Percentiles rank a stretch among this genome's conserved stretches.
phyloP scores from a whole-genome alignment of 768 basidiomycete genomes.

The Lactarius tabidus region DNA sequence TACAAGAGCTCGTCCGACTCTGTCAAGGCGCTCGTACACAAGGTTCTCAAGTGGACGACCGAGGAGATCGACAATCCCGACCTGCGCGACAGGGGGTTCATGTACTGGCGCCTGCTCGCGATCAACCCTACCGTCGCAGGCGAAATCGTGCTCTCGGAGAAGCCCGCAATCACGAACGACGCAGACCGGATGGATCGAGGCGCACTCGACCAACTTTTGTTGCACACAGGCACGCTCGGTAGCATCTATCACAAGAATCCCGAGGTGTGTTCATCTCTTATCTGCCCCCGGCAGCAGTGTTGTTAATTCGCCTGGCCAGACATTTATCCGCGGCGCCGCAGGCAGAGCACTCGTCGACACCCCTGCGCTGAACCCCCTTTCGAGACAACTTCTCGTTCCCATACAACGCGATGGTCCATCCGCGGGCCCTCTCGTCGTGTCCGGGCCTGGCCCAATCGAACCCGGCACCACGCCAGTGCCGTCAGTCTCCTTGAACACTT shows the following conservation, averaged over 20 bases:
- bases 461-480: constrained; percentile 33
- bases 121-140: constrained; percentile 86
- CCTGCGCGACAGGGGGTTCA: constrained; percentile 93
- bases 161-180: constrained; percentile 96
- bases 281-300: neutral
- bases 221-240: constrained; percentile 91
- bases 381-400: constrained; percentile 66
- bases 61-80: constrained; percentile 99
- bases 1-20: constrained; percentile 80
- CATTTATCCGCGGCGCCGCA: constrained; percentile 87
- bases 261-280: constrained; percentile 52
- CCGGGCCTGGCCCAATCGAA: constrained; percentile 63
- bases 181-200: constrained; percentile 97
- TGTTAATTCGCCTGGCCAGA: constrained; percentile 42
- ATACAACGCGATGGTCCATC: constrained; percentile 49
- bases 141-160: constrained; percentile 88
- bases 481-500: constrained; percentile 28
- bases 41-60: constrained; percentile 94
- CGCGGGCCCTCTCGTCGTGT: constrained; percentile 42
- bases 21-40: constrained; percentile 86
- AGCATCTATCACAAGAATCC: constrained; percentile 99
- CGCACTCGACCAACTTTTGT: constrained; percentile 86
- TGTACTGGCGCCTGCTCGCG: constrained; percentile 98
- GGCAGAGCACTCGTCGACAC: constrained; percentile 83
- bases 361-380: constrained; percentile 82